phyloP scores from a whole-genome alignment of 352 stramenopile species.

The Pythium angustatum region DNA sequence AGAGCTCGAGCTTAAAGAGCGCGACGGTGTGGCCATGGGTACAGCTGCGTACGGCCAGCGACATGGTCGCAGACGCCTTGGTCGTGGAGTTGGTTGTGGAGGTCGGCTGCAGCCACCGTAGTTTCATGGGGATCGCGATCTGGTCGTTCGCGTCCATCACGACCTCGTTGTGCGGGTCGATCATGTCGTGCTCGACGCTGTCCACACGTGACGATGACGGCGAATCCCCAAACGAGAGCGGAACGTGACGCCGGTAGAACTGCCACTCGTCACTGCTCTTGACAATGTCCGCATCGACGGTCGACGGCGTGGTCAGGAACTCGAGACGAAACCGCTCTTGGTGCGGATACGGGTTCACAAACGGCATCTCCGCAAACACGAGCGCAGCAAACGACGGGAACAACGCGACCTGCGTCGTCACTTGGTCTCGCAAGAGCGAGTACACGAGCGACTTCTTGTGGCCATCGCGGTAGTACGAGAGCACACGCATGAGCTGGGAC shows the following conservation, averaged over 20 bases:
- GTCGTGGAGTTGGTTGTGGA: not conserved
- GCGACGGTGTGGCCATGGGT: constrained; percentile 90
- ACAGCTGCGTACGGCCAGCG: constrained; percentile 63
- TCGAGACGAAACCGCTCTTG: constrained; percentile 91
- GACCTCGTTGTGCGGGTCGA: constrained; percentile 87
- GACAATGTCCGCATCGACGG: constrained; percentile 78
- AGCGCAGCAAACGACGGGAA: constrained; percentile 80
- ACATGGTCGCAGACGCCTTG: constrained; percentile 22
- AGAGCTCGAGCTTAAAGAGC: constrained; percentile 86
- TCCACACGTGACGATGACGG: constrained; percentile 1
- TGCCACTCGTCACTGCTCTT: constrained; percentile 79
- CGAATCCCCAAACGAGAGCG: constrained; percentile 44
- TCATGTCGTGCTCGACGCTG: constrained; percentile 91
- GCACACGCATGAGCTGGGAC: constrained; percentile 83
- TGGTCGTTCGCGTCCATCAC: constrained; percentile 86
- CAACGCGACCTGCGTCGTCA: constrained; percentile 83
- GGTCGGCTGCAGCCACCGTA: constrained; percentile 73
- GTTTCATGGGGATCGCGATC: constrained; percentile 83
- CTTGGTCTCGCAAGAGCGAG: constrained; percentile 84
- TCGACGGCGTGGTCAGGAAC: constrained; percentile 37
- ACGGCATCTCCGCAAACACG: constrained; percentile 88
- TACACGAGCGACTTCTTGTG: constrained; percentile 94
- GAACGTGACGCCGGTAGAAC: constrained; percentile 72
- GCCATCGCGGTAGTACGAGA: constrained; percentile 92
- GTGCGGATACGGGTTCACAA: constrained; percentile 91